phyloP scores from a whole-genome alignment of 257 asterid genomes.

The Solanum appendiculatum region DNA sequence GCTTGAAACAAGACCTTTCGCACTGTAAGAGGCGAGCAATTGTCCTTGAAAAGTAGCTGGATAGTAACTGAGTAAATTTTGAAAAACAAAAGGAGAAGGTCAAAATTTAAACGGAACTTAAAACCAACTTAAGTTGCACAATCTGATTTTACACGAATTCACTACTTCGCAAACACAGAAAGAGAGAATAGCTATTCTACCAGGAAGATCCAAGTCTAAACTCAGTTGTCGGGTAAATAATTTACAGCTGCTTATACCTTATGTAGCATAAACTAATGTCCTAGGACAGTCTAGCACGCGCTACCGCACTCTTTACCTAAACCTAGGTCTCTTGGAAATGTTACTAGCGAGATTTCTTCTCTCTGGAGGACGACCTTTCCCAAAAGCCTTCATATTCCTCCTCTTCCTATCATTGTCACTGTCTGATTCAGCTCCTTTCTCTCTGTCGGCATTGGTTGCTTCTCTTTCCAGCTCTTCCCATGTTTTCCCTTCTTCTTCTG shows the following conservation, averaged over 20 bases:
- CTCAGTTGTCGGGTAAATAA: background rate
- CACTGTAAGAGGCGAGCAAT: background rate
- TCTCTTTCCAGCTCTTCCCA: conserved; percentile 20
- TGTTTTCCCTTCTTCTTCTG: conserved; percentile 21
- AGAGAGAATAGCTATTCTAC: background rate
- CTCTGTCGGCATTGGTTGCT: conserved; percentile 16
- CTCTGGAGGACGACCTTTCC: conserved; percentile 27
- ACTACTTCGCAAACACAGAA: background rate
- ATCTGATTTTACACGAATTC: background rate
- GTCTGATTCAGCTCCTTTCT: conserved; percentile 13
- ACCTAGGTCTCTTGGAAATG: conserved; percentile 39
- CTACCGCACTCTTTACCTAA: conserved; percentile 26
- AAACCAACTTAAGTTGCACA: background rate
- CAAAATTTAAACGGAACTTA: background rate
- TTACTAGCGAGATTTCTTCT: conserved; percentile 27
- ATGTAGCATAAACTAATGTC: background rate
- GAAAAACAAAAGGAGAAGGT: background rate
- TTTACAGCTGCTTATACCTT: background rate
- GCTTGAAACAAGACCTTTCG: background rate
- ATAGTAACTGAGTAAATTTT: background rate
- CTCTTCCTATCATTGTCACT: conserved; percentile 25
- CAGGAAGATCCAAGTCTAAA: background rate
- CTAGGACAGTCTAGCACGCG: background rate
- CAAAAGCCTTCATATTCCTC: conserved; percentile 18
- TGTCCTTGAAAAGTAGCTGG: background rate